Base-by-base conservation (phyloP, 202 grass and related monocot genomes). In the Carex sylvatica region DNA sequence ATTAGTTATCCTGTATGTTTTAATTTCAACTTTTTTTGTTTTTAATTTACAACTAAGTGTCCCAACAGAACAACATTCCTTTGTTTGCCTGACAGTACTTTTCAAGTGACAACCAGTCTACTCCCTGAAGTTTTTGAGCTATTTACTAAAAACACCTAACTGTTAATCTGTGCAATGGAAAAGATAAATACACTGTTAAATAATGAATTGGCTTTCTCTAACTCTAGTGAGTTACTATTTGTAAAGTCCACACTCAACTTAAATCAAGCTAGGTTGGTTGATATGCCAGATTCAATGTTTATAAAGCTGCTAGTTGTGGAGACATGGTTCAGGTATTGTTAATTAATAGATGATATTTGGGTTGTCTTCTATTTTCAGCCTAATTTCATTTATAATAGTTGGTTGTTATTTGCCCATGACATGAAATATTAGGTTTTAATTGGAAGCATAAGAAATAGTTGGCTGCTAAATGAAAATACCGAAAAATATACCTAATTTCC, bases 1-100 rank as follows among this genome's bases (percentile, higher is more conserved):
- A 85, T 99, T 68, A 99, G 96, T 60, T 95, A 93, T 84, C 92
- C 96, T 10, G 96, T 95, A 92, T 75, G 87, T 76, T 61, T 23
- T 23, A 9, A 79, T 47, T 20, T 55, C 2, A 35, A 53, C 42
- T 66, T 0, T 3, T 80, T 79, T 68, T 7, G 7, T 55, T 71
- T 77, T 58, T 19, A 35, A 33, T 58, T 77, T 58, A 77, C 51
- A 58, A 44, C 0, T 16, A 77, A 58, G 7, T 58, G 16, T 33
- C 13, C 51, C 6, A 56, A 31, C 49, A 56, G 20, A 72, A 72
- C 6, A 58, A 35, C 16, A 20, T 54, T 74, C 52, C 13, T 53
- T 9, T 74, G 30, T 74, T 54, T 54, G 71, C 71, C 12, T 52
- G 18, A 18, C 40, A 71, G 40, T 74, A 74, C 24, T 74, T 28